Conservation (phyloP, 495 filamentous ascomycete species). For the Diplogelasinospora grovesii region DNA sequence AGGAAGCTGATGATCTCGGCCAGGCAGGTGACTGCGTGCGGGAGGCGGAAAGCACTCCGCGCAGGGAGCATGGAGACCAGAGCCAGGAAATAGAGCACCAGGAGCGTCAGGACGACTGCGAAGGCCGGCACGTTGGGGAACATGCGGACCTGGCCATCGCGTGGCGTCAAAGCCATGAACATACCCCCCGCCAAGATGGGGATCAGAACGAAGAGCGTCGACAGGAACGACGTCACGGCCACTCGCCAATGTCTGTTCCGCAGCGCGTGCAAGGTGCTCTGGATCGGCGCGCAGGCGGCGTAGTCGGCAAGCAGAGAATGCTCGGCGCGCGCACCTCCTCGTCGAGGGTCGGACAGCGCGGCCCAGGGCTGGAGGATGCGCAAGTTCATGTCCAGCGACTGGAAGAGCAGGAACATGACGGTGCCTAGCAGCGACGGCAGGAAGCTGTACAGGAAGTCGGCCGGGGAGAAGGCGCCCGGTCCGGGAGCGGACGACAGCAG, state of each 20-base stretch:
- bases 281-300: slow-evolving; percentile 53
- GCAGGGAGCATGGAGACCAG: slow-evolving; percentile 47
- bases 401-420: slow-evolving; percentile 68
- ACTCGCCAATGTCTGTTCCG: slow-evolving; percentile 63
- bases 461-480: slow-evolving; percentile 64
- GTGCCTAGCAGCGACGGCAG: slow-evolving; percentile 71
- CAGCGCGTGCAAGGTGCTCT: slow-evolving; percentile 54
- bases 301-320: slow-evolving; percentile 71
- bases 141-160: slow-evolving; percentile 52
- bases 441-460: slow-evolving; percentile 85
- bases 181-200: slow-evolving; percentile 72
- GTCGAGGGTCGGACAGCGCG: slow-evolving; percentile 43
- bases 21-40: slow-evolving; percentile 62
- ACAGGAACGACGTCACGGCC: slow-evolving; percentile 60
- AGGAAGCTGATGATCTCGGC: slow-evolving; percentile 74
- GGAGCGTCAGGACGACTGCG: slow-evolving; percentile 58
- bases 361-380: slow-evolving; percentile 72
- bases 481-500: slow-evolving; percentile 54
- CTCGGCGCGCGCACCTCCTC: slow-evolving; percentile 56
- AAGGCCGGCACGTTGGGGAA: slow-evolving; percentile 64
- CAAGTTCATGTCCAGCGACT: slow-evolving; percentile 67
- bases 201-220: slow-evolving; percentile 56
- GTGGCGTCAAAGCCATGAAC: slow-evolving; percentile 71
- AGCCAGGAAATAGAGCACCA: slow-evolving; percentile 56
- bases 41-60: slow-evolving; percentile 51